Conservation (phyloP, 257 asterid species). For the Coffea eugenioides region DNA sequence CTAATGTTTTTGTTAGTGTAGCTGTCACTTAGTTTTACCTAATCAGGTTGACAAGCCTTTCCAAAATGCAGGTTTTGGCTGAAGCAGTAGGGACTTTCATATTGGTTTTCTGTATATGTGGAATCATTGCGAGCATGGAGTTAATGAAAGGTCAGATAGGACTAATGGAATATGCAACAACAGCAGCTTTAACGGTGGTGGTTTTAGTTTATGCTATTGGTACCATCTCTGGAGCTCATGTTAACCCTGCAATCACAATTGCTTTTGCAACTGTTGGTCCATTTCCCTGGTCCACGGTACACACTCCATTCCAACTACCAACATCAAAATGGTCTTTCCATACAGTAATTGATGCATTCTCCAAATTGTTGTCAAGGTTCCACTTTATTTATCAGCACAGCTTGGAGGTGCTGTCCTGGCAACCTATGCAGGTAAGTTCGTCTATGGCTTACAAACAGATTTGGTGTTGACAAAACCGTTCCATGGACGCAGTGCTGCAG, state of each 20-base stretch:
- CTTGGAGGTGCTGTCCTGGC: slow-evolving; percentile 68
- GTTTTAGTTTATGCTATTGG: slow-evolving; percentile 66
- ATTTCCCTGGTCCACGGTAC: slow-evolving; percentile 77
- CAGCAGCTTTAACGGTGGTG: slow-evolving; percentile 71
- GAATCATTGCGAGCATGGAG: slow-evolving; percentile 64
- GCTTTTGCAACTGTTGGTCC: slow-evolving; percentile 78
- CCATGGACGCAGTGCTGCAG: slow-evolving; percentile 47
- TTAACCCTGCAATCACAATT: slow-evolving; percentile 79
- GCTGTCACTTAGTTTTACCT: background rate
- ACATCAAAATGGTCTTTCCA: background rate
- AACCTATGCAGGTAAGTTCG: slow-evolving; percentile 46
- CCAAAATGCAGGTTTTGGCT: slow-evolving; percentile 55
- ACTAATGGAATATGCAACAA: slow-evolving; percentile 67
- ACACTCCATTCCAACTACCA: background rate
- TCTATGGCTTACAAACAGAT: slow-evolving; percentile 60
- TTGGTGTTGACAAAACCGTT: slow-evolving; percentile 64
- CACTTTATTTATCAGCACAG: slow-evolving; percentile 65
- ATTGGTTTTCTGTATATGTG: slow-evolving; percentile 66
- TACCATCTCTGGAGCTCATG: slow-evolving; percentile 86
- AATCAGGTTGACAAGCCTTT: background rate
- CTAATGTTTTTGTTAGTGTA: background rate
- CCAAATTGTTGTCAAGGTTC: slow-evolving; percentile 46
- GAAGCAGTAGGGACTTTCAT: slow-evolving; percentile 76
- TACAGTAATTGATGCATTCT: background rate
- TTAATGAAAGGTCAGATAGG: slow-evolving; percentile 51